phyloP scores from a whole-genome alignment of 2,329 filamentous ascomycete species.

The Penicillium sclerotiorum region DNA sequence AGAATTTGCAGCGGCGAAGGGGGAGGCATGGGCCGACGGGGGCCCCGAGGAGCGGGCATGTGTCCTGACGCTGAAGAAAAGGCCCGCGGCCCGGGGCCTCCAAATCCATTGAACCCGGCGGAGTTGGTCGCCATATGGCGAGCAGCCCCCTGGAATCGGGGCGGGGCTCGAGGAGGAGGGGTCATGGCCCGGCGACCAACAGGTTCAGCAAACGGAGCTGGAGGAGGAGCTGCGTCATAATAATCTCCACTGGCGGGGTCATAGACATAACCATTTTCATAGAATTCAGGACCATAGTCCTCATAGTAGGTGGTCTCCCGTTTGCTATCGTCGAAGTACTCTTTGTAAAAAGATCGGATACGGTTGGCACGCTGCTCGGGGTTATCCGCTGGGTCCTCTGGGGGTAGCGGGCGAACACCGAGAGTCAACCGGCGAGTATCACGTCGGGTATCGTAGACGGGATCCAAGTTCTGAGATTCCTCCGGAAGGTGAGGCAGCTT shows the following conservation, averaged over 20 bases:
- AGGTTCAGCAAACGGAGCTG: slow-evolving; percentile 76
- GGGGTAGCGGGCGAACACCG: slow-evolving; percentile 80
- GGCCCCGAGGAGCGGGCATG: slow-evolving; percentile 45
- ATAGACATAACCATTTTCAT: slow-evolving; percentile 59
- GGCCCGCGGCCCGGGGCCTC: slow-evolving; percentile 57
- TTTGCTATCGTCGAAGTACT: slow-evolving; percentile 92
- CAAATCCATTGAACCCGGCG: slow-evolving; percentile 32
- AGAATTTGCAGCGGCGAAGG: slow-evolving; percentile 73
- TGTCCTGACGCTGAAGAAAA: slow-evolving; percentile 64
- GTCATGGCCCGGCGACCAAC: slow-evolving; percentile 92
- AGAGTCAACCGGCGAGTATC: slow-evolving; percentile 58
- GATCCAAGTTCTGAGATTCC: slow-evolving; percentile 26
- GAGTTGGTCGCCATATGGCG: slow-evolving; percentile 53
- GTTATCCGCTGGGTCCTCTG: slow-evolving; percentile 83
- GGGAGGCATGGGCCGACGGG: slow-evolving; percentile 68
- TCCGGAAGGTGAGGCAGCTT: slow-evolving; percentile 26
- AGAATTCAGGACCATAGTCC: slow-evolving; percentile 72
- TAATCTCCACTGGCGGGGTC: slow-evolving; percentile 49
- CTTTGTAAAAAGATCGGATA: slow-evolving; percentile 98
- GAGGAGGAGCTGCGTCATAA: slow-evolving; percentile 26
- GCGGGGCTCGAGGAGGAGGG: slow-evolving; percentile 74
- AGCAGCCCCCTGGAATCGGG: slow-evolving; percentile 53
- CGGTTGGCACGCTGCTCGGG: slow-evolving; percentile 93
- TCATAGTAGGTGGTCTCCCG: slow-evolving; percentile 65
- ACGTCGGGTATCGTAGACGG: slow-evolving; percentile 33